These are phyloP conservation scores for Blastocystis sp. DNA, from an alignment of 352 stramenopile species.

Conservation along the genomic window DNA sequence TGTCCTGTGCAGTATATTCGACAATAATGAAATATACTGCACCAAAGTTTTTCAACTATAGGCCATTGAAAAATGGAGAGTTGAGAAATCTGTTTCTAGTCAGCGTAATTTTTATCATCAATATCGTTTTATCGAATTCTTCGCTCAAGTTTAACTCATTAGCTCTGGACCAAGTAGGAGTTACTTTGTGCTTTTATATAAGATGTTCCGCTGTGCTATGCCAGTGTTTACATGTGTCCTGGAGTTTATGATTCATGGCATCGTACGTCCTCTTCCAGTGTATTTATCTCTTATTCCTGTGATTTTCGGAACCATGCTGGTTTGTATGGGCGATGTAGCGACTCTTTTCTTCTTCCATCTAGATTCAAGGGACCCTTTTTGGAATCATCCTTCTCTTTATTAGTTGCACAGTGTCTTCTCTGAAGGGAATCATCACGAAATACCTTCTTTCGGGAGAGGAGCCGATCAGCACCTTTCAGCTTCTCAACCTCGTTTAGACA, in stretches of 20 bases:
- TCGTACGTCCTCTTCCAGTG: neutral
- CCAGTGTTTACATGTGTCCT: conserved; percentile 45
- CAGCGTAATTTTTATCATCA: conserved; percentile 59
- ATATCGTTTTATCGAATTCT: conserved; percentile 54
- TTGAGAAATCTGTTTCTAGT: conserved; percentile 34
- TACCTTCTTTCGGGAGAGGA: conserved; percentile 57
- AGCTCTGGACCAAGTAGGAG: conserved; percentile 29
- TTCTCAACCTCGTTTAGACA: conserved; percentile 1
- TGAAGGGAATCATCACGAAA: conserved; percentile 61
- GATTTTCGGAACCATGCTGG: conserved; percentile 55
- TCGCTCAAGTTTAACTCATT: conserved; percentile 55
- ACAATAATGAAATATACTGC: conserved; percentile 33
- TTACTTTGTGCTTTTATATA: neutral
- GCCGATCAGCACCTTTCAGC: conserved; percentile 46
- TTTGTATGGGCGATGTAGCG: conserved; percentile 30
- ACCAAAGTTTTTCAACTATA: conserved; percentile 51
- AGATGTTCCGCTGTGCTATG: conserved; percentile 61
- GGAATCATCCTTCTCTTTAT: conserved; percentile 53
- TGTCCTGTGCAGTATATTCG: conserved; percentile 57
- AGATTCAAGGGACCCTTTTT: conserved; percentile 16
- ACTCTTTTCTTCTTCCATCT: neutral
- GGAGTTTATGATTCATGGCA: conserved; percentile 51
- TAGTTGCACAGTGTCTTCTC: conserved; percentile 54
- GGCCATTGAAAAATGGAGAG: neutral
- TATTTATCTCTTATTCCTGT: conserved; percentile 56